Evolutionary conservation across 371 early-diverging fungal genomes (phyloP).

Genomic region (Lichtheimia corymbifera): DNA sequence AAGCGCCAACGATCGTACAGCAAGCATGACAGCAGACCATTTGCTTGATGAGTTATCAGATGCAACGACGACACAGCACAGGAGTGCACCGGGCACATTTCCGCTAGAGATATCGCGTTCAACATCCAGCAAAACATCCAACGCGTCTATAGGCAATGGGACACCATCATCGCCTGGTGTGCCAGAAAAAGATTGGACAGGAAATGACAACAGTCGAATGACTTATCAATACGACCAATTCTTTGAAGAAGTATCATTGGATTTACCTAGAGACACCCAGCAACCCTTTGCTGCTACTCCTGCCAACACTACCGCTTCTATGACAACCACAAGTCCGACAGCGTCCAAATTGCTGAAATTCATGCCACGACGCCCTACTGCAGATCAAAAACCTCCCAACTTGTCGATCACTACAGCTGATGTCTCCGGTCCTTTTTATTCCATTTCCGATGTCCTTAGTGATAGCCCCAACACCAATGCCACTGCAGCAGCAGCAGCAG

Average conservation of each 20-base stretch:
- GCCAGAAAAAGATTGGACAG: too few species aligned
- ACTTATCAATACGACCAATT: slow-evolving; percentile 48
- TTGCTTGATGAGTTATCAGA: slow-evolving; percentile 7
- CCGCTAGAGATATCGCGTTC: slow-evolving; percentile 3
- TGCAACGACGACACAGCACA: not conserved
- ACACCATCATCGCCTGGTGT: too few species aligned
- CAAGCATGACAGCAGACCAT: slow-evolving; percentile 1
- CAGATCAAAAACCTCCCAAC: slow-evolving; percentile 6
- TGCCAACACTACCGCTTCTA: slow-evolving; percentile 3
- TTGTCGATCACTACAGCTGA: slow-evolving; percentile 29
- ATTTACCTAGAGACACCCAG: slow-evolving; percentile 37
- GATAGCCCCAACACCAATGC: slow-evolving; percentile 25
- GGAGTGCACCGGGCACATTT: not conserved
- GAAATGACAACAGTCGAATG: slow-evolving; percentile 1
- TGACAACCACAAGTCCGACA: slow-evolving; percentile 5
- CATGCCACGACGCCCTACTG: slow-evolving; percentile 34
- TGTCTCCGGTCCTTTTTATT: slow-evolving; percentile 50
- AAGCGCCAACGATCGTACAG: not conserved
- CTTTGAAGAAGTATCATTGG: slow-evolving; percentile 56
- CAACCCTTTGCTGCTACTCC: not conserved
- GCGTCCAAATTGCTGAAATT: slow-evolving; percentile 39
- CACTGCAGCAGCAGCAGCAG: slow-evolving; percentile 17
- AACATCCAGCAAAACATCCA: slow-evolving; percentile 7
- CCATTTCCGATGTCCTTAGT: slow-evolving; percentile 49
- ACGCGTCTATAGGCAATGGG: not conserved